These are phyloP conservation scores for Discostella pseudostelligera DNA, from an alignment of 108 stramenopile genomes.

Conservation along the genomic window DNA sequence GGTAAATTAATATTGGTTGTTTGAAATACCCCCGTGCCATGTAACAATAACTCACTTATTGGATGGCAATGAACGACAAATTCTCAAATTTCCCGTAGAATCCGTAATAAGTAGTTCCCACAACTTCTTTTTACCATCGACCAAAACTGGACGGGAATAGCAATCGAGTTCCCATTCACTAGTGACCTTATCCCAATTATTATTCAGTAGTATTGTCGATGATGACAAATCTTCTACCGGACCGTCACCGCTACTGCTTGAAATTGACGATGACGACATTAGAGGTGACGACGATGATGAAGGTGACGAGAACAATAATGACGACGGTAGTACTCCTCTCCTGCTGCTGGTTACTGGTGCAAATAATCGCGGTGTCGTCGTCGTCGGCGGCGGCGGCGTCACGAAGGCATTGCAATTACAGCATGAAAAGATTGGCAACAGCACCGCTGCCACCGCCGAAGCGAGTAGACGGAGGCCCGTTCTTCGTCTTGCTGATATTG, in stretches of 20 bases:
- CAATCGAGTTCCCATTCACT: conserved; percentile 90
- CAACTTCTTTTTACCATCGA: conserved; percentile 83
- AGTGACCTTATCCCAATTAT: conserved; percentile 32
- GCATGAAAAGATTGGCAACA: neutral
- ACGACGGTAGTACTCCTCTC: too few relatives aligned
- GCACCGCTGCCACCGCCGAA: neutral
- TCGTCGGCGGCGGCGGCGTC: neutral
- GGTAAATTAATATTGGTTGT: too few relatives aligned
- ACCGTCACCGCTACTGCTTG: too few relatives aligned
- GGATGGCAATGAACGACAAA: conserved; percentile 61
- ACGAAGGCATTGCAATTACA: neutral
- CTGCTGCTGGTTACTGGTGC: too few relatives aligned
- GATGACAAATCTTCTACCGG: too few relatives aligned
- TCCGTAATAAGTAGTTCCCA: conserved; percentile 96
- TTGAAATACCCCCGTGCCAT: too few relatives aligned
- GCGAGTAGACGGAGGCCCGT: neutral
- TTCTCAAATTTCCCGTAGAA: conserved; percentile 75
- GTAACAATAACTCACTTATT: conserved; percentile 75
- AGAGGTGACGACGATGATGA: too few relatives aligned
- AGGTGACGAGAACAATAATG: too few relatives aligned
- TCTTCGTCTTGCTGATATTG: too few relatives aligned
- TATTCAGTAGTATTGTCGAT: too few relatives aligned
- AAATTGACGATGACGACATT: too few relatives aligned
- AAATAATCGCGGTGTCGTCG: too few relatives aligned
- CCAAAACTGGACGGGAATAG: conserved; percentile 90